Conservation (phyloP, 208 protist species). For the Wallacemonas sp. region DNA sequence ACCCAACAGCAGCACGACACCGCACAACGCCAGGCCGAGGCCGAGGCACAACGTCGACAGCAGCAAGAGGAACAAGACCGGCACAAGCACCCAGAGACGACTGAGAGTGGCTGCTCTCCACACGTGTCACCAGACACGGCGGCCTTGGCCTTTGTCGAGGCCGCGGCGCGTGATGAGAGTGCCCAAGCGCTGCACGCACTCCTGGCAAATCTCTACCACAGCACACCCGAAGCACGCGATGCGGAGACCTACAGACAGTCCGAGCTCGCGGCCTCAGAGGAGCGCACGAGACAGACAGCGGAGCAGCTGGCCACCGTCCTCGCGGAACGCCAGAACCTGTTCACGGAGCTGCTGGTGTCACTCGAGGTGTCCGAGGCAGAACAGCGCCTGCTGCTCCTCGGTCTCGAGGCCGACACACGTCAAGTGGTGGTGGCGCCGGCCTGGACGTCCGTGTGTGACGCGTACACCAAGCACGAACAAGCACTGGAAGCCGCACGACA, state of each 20-base stretch:
- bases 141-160: background rate
- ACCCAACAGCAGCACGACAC: background rate
- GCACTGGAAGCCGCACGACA: background rate
- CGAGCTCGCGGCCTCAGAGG: background rate
- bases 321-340: background rate
- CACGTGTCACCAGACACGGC: background rate
- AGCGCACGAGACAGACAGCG: conserved; percentile 4
- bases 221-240: background rate
- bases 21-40: background rate
- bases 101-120: background rate
- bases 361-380: conserved; percentile 1
- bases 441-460: background rate
- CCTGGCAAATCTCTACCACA: background rate
- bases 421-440: background rate
- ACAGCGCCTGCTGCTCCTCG: conserved; percentile 1
- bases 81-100: too few species aligned
- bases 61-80: too few species aligned
- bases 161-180: background rate
- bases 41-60: background rate
- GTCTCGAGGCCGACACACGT: background rate
- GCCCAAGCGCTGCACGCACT: background rate
- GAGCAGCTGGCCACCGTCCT: background rate
- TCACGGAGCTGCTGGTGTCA: conserved; percentile 2
- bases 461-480: background rate
- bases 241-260: background rate